Evolutionary conservation across 2,329 filamentous ascomycete genomes (phyloP), one percentile per base, ranked within the genome.

Genomic region (Alternaria ventricosa): DNA sequence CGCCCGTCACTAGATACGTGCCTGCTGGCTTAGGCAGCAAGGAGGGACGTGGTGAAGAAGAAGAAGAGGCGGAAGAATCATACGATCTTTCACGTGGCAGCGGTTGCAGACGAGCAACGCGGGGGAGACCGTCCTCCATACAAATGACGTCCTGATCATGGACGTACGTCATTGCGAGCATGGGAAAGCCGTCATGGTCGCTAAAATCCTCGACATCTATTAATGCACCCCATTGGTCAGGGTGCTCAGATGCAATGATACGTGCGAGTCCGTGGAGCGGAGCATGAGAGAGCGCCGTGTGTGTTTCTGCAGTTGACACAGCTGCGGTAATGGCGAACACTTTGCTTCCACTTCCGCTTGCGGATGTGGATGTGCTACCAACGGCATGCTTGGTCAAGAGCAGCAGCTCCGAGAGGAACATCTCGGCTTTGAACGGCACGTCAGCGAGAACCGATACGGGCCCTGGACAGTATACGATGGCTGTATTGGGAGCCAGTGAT

Each of bases 1-100:
- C 81, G 45, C 82, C 81, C 13, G 82, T 82, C 25, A 84, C 78
- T 18, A 84, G 28, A 60, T 84, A 84, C 0, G 82, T 83, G 3
- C 82, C 81, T n/a, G 79, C 71, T 73, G 72, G 22, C 78, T 71
- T 27, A 8, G 77, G 76, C 5, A 70, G 6, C 11, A 67, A 57
- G 65, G 73, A 41, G 23, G 36, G 36, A 41, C 15, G 9, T 41
- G 36, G 5, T 18, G 36, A 6, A n/a, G 36, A 41, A 18, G n/a
- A 18, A 11, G 15, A 41, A 41, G 36, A 41, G 15, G 36, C n/a
- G 1, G 9, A 18, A n/a, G 36, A 10, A 41, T 41, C 36, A 41
- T 41, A 41, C 36, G 18, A 41, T 41, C n/a, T 41, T n/a, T 41
- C 36, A 41, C 2, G 36, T 1, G 36, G n/a, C 36, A 55, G 27